These are phyloP conservation scores for Nannizziopsis arthrosporioides DNA, from an alignment of 2,329 filamentous ascomycete species.

Conservation along the genomic window DNA sequence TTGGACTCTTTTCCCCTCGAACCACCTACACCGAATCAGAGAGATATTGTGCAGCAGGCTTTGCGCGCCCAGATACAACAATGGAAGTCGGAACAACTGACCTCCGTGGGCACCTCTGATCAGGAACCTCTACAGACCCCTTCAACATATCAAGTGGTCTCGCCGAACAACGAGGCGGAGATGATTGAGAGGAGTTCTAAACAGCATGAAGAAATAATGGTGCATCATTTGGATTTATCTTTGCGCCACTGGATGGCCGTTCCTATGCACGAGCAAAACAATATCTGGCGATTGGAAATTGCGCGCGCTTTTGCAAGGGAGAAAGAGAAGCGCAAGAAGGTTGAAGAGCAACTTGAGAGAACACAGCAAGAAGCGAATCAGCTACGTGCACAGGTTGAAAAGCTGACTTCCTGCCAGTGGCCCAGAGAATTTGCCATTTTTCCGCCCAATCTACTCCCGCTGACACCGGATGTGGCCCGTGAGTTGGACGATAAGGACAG, in stretches of 20 bases:
- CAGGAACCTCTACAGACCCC: neutral
- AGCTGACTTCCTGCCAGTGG: slow-evolving; percentile 38
- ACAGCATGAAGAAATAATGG: slow-evolving; percentile 55
- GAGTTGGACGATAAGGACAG: slow-evolving; percentile 28
- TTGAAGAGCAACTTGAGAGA: slow-evolving; percentile 34
- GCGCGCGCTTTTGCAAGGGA: slow-evolving; percentile 38
- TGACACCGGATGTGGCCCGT: slow-evolving; percentile 29
- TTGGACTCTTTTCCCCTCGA: slow-evolving; percentile 69
- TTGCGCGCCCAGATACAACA: slow-evolving; percentile 56
- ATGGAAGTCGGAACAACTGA: slow-evolving; percentile 45
- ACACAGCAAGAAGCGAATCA: slow-evolving; percentile 40
- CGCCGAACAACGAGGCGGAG: slow-evolving; percentile 17
- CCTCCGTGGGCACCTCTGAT: slow-evolving; percentile 10
- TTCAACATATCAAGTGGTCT: slow-evolving; percentile 9
- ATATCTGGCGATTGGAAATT: slow-evolving; percentile 39
- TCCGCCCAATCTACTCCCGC: slow-evolving; percentile 34
- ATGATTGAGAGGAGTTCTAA: slow-evolving; percentile 38
- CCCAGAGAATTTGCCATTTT: slow-evolving; percentile 39
- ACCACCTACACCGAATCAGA: slow-evolving; percentile 62
- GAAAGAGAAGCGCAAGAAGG: slow-evolving; percentile 33
- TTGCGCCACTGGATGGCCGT: slow-evolving; percentile 66
- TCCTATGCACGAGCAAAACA: slow-evolving; percentile 40
- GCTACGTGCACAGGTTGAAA: slow-evolving; percentile 38
- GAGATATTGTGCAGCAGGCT: slow-evolving; percentile 55
- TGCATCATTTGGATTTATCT: slow-evolving; percentile 63